Base-by-base conservation (phyloP, 139 green algal species). In the Chlorella vulgaris region DNA sequence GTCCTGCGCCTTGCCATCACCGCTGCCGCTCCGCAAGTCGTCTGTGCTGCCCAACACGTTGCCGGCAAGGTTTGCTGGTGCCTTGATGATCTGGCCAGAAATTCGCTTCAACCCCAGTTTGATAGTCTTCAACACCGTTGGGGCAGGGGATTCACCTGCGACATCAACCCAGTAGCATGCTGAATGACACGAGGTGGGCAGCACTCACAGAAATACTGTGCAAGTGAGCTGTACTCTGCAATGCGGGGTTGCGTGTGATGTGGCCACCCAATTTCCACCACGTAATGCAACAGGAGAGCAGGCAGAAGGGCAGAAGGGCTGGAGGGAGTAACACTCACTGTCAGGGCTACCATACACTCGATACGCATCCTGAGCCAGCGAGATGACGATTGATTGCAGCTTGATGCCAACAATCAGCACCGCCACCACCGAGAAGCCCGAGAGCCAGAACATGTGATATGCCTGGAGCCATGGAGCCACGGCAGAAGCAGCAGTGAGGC, bases 351-450 rank as follows among this genome's bases (percentile, higher is more conserved):
- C 73, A 5, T 79, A 79, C 33, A 79, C 24, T n/a, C 42, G 35
- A 26, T 69, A 69, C 6, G 73, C 73, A 31, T 67, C 53, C 35
- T 79, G 33, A 4, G 73, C 73, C 24, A 79, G 73, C 7, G 19
- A 28, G 7, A 63, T 79, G 53, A 79, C 51, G 73, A 79, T 79
- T 8, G 53, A 53, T 53, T 79, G 73, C 69, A 85, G 66, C 84
- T 86, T 88, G 2, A 88, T 24, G 1, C 24, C 74, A 8, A 85
- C 78, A 8, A 77, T 13, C 0, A 69, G 43, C 33, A 80, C 51
- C 1, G 80, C 65, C 2, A 22, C 4, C 26, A 67, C 76, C 2
- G 47, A 26, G 35, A 86, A 63, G 13, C 26, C 80, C 2, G 69
- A 55, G 55, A 81, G 6, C 80, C 80, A 84, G 42, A 79, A 15